Evolutionary conservation across 202 grass and related monocot species (phyloP).

Genomic region (Digitaria exilis): DNA sequence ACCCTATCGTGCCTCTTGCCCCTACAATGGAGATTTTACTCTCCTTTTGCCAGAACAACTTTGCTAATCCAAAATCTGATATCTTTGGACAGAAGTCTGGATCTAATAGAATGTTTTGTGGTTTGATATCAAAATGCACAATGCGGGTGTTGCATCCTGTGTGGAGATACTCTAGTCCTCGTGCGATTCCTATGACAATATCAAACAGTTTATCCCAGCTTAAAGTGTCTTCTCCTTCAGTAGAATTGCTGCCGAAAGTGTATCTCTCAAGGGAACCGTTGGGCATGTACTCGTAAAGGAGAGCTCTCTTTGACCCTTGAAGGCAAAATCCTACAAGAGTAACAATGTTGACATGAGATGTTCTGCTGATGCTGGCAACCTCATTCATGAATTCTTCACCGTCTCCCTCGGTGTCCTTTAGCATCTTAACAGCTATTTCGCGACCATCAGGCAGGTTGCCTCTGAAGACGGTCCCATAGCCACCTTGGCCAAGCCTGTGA

Average conservation of each 20-base stretch:
- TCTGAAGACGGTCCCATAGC: conserved; percentile 50
- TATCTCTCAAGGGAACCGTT: conserved; percentile 57
- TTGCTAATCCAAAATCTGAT: conserved; percentile 48
- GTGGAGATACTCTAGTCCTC: conserved; percentile 57
- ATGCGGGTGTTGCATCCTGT: conserved; percentile 44
- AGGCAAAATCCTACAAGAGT: conserved; percentile 48
- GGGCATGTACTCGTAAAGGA: conserved; percentile 50
- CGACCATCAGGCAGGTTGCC: conserved; percentile 37
- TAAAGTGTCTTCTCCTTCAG: conserved; percentile 11
- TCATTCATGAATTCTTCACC: conserved; percentile 58
- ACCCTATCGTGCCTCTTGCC: conserved; percentile 53
- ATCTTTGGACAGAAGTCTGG: conserved; percentile 47
- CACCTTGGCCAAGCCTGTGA: conserved; percentile 51
- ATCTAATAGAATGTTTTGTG: conserved; percentile 54
- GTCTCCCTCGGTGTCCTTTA: conserved; percentile 21
- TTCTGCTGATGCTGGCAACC: conserved; percentile 46
- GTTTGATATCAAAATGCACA: conserved; percentile 59
- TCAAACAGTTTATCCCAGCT: conserved; percentile 49
- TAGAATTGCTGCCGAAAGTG: conserved; percentile 35
- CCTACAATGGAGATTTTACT: conserved; percentile 42
- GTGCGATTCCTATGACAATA: conserved; percentile 48
- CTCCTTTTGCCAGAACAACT: conserved; percentile 45
- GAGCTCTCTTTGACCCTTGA: conserved; percentile 35
- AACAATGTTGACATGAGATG: conserved; percentile 61
- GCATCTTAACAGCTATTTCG: conserved; percentile 54